These are phyloP conservation scores for Parastagonospora avenae DNA, from an alignment of 2,329 filamentous ascomycete species.

Conservation along the genomic window DNA sequence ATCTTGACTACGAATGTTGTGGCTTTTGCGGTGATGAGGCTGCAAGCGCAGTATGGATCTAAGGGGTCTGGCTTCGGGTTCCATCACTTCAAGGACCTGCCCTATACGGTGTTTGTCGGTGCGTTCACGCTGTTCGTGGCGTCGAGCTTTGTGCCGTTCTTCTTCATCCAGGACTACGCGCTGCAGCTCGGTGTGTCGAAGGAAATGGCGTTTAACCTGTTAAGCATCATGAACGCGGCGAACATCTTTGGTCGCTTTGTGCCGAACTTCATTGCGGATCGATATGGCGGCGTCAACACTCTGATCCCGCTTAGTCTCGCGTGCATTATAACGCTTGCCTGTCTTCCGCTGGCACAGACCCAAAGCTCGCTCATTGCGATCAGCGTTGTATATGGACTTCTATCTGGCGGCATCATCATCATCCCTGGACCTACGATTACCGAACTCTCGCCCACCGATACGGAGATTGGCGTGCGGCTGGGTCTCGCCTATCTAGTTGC, in stretches of 20 bases:
- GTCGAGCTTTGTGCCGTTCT: constrained; percentile 21
- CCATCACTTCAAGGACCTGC: constrained; percentile 21
- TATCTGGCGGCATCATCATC: constrained; percentile 49
- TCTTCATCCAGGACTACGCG: constrained; percentile 29
- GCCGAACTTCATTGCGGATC: constrained; percentile 49
- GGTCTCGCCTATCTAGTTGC: constrained; percentile 58
- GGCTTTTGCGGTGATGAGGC: constrained; percentile 17
- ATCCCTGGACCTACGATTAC: constrained; percentile 50
- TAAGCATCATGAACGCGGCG: constrained; percentile 68
- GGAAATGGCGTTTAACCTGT: constrained; percentile 65
- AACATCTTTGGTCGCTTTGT: constrained; percentile 50
- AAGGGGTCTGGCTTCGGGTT: constrained; percentile 16
- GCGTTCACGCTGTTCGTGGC: constrained; percentile 22
- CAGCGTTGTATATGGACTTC: constrained; percentile 48
- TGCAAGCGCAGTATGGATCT: constrained; percentile 18
- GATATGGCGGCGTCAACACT: constrained; percentile 43
- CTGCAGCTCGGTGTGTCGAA: constrained; percentile 25
- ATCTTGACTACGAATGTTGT: constrained; percentile 14
- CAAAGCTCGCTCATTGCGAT: constrained; percentile 41
- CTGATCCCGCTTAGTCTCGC: constrained; percentile 39
- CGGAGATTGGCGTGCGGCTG: constrained; percentile 52
- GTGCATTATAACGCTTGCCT: constrained; percentile 39
- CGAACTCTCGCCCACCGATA: constrained; percentile 41
- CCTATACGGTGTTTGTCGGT: constrained; percentile 20
- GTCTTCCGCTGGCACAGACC: constrained; percentile 36